Conservation (phyloP, 1,139 yeast genomes). For the Candida pseudoviswanathii region DNA sequence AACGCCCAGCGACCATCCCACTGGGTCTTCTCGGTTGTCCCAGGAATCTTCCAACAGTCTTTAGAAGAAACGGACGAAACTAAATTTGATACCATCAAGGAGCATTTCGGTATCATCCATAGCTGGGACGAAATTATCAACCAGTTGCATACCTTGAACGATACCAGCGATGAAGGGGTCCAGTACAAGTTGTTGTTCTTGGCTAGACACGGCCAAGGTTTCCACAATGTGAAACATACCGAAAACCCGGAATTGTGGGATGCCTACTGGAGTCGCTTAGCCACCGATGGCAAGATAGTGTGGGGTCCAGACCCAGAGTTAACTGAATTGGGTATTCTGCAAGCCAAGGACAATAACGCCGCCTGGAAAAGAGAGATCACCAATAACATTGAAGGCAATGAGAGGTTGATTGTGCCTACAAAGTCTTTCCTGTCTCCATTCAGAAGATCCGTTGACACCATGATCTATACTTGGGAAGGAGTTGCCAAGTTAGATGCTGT, state of each 20-base stretch:
- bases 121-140: conserved; percentile 35
- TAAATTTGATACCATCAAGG: conserved; percentile 39
- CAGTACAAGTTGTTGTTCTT: conserved; percentile 42
- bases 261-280: conserved; percentile 42
- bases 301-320: conserved; percentile 54
- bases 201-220: conserved; percentile 52
- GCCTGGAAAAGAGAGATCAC: conserved; percentile 28
- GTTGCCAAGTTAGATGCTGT: conserved; percentile 38
- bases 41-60: conserved; percentile 42
- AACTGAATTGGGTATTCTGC: conserved; percentile 41
- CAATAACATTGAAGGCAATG: conserved; percentile 13
- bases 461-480: conserved; percentile 34
- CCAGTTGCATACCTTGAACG: conserved; percentile 32
- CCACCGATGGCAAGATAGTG: conserved; percentile 44
- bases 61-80: conserved; percentile 37
- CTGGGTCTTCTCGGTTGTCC: conserved; percentile 44
- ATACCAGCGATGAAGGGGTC: conserved; percentile 15
- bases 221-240: conserved; percentile 45
- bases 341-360: conserved; percentile 35
- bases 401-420: conserved; percentile 28
- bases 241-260: conserved; percentile 50
- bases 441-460: conserved; percentile 40
- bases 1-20: conserved; percentile 13
- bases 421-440: conserved; percentile 41
- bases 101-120: conserved; percentile 39